Percentiles rank a stretch among this genome's conserved stretches.
phyloP scores from a whole-genome alignment of 202 grass and related monocot genomes.

The Carex sylvatica region DNA sequence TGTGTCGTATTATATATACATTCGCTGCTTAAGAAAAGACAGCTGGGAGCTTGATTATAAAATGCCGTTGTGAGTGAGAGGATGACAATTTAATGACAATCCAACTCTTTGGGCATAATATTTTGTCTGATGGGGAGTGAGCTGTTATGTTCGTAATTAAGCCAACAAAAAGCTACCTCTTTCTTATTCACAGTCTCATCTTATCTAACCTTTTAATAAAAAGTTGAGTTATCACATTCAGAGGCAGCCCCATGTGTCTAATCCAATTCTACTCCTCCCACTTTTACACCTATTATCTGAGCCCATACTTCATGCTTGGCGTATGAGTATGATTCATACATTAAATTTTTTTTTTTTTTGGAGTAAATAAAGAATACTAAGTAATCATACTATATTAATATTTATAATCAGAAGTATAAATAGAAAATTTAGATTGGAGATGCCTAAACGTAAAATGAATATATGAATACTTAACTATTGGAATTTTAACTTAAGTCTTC shows the following conservation, averaged over 20 bases:
- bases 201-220: conserved; percentile 15
- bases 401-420: too few species aligned
- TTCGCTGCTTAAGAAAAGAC: neutral
- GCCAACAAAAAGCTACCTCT: conserved; percentile 31
- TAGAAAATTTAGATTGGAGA: too few species aligned
- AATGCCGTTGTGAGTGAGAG: neutral
- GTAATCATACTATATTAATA: too few species aligned
- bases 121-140: conserved; percentile 21
- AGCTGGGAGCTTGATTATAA: neutral
- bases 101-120: conserved; percentile 9
- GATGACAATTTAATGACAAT: conserved; percentile 5
- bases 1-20: neutral
- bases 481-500: too few species aligned
- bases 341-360: too few species aligned
- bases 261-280: neutral
- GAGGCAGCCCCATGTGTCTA: neutral
- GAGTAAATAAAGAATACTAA: too few species aligned
- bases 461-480: too few species aligned
- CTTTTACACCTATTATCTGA: neutral
- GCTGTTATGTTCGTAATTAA: conserved; percentile 15
- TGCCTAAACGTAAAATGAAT: too few species aligned
- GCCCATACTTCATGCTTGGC: neutral
- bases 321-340: neutral
- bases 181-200: neutral
- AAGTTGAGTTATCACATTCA: conserved; percentile 9